phyloP scores from a whole-genome alignment of 768 basidiomycete genomes.

The Boletus rubropictus region DNA sequence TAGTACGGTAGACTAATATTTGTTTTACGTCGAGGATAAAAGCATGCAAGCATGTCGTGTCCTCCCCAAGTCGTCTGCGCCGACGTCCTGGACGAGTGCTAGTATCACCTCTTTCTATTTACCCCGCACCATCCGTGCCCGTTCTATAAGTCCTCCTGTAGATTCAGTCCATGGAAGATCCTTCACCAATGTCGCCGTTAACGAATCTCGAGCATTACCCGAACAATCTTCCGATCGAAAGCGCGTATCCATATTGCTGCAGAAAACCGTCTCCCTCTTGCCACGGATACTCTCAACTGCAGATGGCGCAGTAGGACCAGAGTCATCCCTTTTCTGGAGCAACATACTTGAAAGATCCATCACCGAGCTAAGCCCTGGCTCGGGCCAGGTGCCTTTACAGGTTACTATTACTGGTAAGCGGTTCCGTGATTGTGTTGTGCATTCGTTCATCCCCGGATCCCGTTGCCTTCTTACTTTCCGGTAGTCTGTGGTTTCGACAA shows the following conservation, averaged over 20 bases:
- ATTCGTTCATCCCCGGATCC: slow-evolving; percentile 1
- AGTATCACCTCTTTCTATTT: neutral
- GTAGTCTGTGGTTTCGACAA: slow-evolving; percentile 56
- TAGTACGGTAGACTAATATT: neutral
- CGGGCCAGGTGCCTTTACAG: slow-evolving; percentile 30
- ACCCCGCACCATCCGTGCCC: neutral
- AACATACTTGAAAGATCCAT: slow-evolving; percentile 35
- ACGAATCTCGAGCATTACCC: neutral
- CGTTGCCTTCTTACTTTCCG: neutral
- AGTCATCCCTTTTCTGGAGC: slow-evolving; percentile 44
- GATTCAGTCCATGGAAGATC: neutral
- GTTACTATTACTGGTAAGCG: slow-evolving; percentile 47
- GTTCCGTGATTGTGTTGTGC: neutral
- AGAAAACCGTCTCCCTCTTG: slow-evolving; percentile 43
- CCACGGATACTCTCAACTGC: slow-evolving; percentile 37
- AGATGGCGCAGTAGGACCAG: slow-evolving; percentile 17
- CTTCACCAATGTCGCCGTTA: neutral
- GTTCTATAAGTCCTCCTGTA: neutral
- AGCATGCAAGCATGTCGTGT: slow-evolving; percentile 25
- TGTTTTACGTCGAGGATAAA: slow-evolving; percentile 7
- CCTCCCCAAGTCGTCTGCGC: slow-evolving; percentile 9
- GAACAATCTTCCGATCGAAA: slow-evolving; percentile 6
- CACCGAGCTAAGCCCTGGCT: slow-evolving; percentile 27
- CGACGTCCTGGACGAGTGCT: slow-evolving; percentile 1
- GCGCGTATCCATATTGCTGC: slow-evolving; percentile 42